Base-by-base conservation (phyloP, 345 rosid species). In the Heritiera littoralis region DNA sequence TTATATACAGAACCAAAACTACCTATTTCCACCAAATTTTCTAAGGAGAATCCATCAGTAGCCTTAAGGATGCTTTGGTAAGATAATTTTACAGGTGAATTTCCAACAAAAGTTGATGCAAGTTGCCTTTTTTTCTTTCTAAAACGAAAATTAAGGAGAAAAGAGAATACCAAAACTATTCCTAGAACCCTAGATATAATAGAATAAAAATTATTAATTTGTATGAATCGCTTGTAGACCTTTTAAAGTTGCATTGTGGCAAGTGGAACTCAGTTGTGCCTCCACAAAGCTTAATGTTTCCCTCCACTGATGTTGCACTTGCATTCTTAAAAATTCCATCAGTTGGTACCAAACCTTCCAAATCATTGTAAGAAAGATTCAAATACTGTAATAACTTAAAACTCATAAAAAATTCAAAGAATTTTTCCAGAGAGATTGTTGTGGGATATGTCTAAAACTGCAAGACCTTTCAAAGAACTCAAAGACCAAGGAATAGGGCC, bases 321-420 rank as follows among this genome's bases (percentile, higher is more conserved):
- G 30, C 46, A 65, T 64, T 64, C 51, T 30, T 15, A 52, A 52
- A 15, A 7, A 52, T n/a, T 52, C 58, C 7, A 14, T 15, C 58
- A 14, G n/a, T 52, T 2, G 7, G 58, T 11, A 52, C 58, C 76
- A 75, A 79, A 3, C 90, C 89, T 51, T 87, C 87, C 0, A 89
- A 79, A 41, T 81, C 28, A 18, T 87, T 89, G 32, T 71, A 77
- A 72, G 92, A 86, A 4, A 84, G 71, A 69, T 87, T 63, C 63
- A 81, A 77, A 7, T 12, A 15, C 0, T 56, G 2, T 15, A 83
- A 66, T 7, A 14, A 52, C 0, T 46, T 61, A 17, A 80, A 11
- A 23, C 11, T 5, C 28, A 52, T 54, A 0, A 83, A 56, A 48
- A 78, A 18, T 17, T 74, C 35, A 23, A 23, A 84, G 88, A 66